These are phyloP conservation scores for Zostera marina DNA, from an alignment of 116 monocot species.

Conservation along the genomic window DNA sequence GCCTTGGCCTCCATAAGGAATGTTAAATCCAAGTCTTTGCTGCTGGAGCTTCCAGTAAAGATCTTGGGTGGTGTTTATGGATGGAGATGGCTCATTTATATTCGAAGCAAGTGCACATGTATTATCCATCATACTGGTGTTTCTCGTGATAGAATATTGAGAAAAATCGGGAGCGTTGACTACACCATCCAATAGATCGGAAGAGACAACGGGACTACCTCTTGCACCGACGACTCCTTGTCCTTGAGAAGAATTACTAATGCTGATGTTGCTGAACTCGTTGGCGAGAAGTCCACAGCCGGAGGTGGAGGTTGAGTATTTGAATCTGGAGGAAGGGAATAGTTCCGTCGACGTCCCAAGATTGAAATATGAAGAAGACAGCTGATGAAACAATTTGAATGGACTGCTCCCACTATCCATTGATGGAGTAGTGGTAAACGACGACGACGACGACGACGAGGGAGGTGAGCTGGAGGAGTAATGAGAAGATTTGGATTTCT, in stretches of 20 bases:
- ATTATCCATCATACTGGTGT: background rate
- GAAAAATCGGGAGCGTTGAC: background rate
- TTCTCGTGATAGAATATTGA: background rate
- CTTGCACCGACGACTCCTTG: background rate
- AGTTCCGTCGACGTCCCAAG: background rate
- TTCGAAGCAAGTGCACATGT: constrained; percentile 9
- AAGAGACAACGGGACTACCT: background rate
- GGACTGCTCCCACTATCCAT: background rate
- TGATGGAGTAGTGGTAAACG: background rate
- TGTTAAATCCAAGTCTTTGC: constrained; percentile 42
- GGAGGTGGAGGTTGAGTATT: too few relatives aligned
- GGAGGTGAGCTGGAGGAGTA: too few relatives aligned
- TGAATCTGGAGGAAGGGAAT: too few relatives aligned
- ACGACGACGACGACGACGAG: background rate
- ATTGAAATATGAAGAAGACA: background rate
- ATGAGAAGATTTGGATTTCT: constrained; percentile 5
- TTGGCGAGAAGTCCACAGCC: too few relatives aligned
- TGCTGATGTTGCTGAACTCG: background rate
- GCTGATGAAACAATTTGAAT: background rate
- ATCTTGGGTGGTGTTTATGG: constrained; percentile 28
- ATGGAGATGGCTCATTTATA: constrained; percentile 51
- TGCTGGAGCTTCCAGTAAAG: constrained; percentile 63
- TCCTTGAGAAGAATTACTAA: background rate
- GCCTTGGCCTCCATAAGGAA: constrained; percentile 17
- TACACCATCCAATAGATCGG: background rate